These are phyloP conservation scores for Phoma sp. DNA, from an alignment of 2,329 filamentous ascomycete genomes.

Conservation along the genomic window DNA sequence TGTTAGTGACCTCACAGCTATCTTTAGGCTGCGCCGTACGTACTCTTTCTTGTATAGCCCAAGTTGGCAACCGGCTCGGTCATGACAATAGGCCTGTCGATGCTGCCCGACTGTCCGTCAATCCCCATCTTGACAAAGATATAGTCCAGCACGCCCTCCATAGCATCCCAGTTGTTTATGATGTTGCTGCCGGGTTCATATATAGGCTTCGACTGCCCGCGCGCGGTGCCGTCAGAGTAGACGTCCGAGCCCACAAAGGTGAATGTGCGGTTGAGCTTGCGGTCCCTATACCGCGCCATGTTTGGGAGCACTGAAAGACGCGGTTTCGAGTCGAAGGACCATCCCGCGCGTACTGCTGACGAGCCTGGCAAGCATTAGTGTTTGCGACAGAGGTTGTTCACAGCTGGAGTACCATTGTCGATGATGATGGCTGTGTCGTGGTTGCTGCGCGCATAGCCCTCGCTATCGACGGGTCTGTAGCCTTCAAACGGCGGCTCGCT, in stretches of 20 bases:
- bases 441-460: slow-evolving; percentile 74
- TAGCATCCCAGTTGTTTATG: slow-evolving; percentile 96
- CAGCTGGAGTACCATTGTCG: slow-evolving; percentile 79
- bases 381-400: background rate
- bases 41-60: slow-evolving; percentile 86
- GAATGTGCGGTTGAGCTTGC: slow-evolving; percentile 90
- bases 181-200: slow-evolving; percentile 92
- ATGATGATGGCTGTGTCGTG: slow-evolving; percentile 83
- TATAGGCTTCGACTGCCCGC: slow-evolving; percentile 86
- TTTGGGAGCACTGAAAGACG: slow-evolving; percentile 84
- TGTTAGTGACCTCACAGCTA: slow-evolving; percentile 33
- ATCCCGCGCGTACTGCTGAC: slow-evolving; percentile 87
- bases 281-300: slow-evolving; percentile 93
- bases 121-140: slow-evolving; percentile 93
- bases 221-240: slow-evolving; percentile 91
- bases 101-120: slow-evolving; percentile 73
- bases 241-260: slow-evolving; percentile 92
- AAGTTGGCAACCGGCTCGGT: slow-evolving; percentile 94
- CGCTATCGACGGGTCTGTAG: slow-evolving; percentile 64
- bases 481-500: slow-evolving; percentile 69
- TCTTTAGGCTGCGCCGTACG: slow-evolving; percentile 41
- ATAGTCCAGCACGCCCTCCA: slow-evolving; percentile 94
- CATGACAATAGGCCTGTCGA: slow-evolving; percentile 91
- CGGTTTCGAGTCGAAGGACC: slow-evolving; percentile 89
- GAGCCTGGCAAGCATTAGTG: slow-evolving; percentile 68